Base-by-base conservation (phyloP, 768 basidiomycete species). In the Gloeostereum incarnatum region DNA sequence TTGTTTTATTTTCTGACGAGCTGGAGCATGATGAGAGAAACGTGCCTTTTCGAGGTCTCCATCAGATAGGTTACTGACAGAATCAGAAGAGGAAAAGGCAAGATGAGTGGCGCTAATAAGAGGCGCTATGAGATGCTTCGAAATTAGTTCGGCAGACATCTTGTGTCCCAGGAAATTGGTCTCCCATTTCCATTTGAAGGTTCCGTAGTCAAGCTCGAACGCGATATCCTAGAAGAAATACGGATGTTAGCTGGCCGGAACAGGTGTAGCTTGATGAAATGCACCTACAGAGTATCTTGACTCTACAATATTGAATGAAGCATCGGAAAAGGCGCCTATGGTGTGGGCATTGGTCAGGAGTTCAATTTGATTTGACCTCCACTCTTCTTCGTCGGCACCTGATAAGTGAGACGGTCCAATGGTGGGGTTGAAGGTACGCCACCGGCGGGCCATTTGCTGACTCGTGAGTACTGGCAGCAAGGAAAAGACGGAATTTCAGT, bases 131-230 rank as follows among this genome's bases (percentile, higher is more conserved):
- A 88, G 73, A 48, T 89, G 86, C 45, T 69, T 80, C 43, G 86
- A 88, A 36, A 89, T 66, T 39, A 86, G 62, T 36, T 84, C 80
- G 42, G 86, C 75, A 24, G 84, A 81, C 22, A 57, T 48, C 54
- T 66, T 78, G 53, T 75, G 63, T 6, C 83, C 81, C 25, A 82
- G 52, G 45, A 68, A 71, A 54, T 68, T 72, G 11, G 78, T 70
- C 56, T 88, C 82, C 86, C 86, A 89, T 60, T 71, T 67, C 84
- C 84, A 89, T 62, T 73, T 77, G 58, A 84, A 81, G 6, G 59
- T 53, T 17, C 26, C 26, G 43, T 65, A 72, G 48, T 73, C 71
- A 23, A 87, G 46, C 47, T 71, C 66, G 41, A 85, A 67, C 3
- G 81, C 71, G 18, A 82, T 49, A 53, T 89, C 85, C 85, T 89